Evolutionary conservation across 2,329 filamentous ascomycete genomes (phyloP).

Genomic region (Scleromitrula shiraiana): DNA sequence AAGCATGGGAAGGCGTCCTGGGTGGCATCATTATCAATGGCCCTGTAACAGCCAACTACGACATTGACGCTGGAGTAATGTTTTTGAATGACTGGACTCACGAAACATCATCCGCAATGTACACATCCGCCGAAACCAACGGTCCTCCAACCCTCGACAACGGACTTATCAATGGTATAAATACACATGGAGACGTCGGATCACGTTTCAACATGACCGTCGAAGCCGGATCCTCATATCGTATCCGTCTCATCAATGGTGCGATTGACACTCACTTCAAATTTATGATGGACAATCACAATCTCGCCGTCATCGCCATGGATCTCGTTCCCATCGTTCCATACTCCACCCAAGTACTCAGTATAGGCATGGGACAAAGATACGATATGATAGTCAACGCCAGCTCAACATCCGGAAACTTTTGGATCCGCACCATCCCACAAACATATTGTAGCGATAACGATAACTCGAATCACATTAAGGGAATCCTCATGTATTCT

Average conservation of each 20-base stretch:
- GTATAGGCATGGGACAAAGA: constrained; percentile 47
- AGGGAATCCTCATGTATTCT: constrained; percentile 39
- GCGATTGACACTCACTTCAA: constrained; percentile 37
- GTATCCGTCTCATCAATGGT: constrained; percentile 39
- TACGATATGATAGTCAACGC: constrained; percentile 37
- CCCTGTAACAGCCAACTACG: constrained; percentile 49
- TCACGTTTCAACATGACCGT: constrained; percentile 29
- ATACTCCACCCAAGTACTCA: constrained; percentile 21
- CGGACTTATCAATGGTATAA: constrained; percentile 21
- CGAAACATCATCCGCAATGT: constrained; percentile 18
- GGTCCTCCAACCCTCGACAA: constrained; percentile 27
- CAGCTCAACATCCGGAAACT: constrained; percentile 37
- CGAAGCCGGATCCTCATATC: constrained; percentile 33
- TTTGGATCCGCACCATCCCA: constrained; percentile 50
- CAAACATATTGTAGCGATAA: constrained; percentile 49
- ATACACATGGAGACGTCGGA: neutral
- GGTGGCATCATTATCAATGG: constrained; percentile 56
- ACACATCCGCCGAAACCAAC: constrained; percentile 11
- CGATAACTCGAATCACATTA: constrained; percentile 39
- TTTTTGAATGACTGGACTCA: constrained; percentile 27
- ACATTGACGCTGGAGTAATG: constrained; percentile 51
- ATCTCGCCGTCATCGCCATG: constrained; percentile 55
- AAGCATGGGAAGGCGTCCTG: constrained; percentile 46
- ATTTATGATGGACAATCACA: constrained; percentile 39
- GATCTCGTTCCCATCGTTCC: constrained; percentile 36